Evolutionary conservation across 306 rosid species (phyloP).

Genomic region (Dicorynia guianensis): DNA sequence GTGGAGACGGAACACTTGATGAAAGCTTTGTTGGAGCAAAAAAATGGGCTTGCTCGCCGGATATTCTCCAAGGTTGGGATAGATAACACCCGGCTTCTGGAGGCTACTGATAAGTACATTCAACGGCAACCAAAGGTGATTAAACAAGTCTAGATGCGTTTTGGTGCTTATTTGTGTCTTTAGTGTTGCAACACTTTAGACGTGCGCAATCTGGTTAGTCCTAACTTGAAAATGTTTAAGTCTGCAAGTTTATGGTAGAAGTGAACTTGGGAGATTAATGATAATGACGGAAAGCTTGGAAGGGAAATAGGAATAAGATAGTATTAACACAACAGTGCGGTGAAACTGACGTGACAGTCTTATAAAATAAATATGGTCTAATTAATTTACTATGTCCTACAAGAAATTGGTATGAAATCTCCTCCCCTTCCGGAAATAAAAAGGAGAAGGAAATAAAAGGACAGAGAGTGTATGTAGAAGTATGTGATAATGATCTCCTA

Average conservation of each 20-base stretch:
- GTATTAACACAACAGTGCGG: not conserved
- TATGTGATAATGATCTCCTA: not conserved
- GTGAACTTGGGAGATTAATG: not conserved
- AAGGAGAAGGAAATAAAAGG: not conserved
- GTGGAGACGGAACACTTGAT: constrained; percentile 98
- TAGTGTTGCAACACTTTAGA: constrained; percentile 10
- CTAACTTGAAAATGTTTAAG: not conserved
- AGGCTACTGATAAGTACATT: constrained; percentile 89
- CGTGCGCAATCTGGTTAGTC: constrained; percentile 14
- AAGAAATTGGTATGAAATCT: not conserved
- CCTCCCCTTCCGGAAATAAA: not conserved
- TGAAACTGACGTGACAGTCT: constrained; percentile 4
- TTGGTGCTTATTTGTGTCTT: constrained; percentile 28
- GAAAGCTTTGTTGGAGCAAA: constrained; percentile 94
- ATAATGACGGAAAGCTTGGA: constrained; percentile 11
- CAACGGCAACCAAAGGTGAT: constrained; percentile 95
- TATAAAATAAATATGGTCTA: not conserved
- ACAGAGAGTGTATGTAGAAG: constrained; percentile 13
- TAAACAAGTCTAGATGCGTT: constrained; percentile 15
- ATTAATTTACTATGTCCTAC: not conserved
- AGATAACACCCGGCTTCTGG: constrained; percentile 85
- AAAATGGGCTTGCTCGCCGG: constrained; percentile 96
- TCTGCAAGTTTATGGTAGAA: not conserved
- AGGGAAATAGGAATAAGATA: not conserved
- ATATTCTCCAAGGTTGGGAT: constrained; percentile 89